Conservation (phyloP, 805 yeast species). For the Cyberlindnera japonica region DNA sequence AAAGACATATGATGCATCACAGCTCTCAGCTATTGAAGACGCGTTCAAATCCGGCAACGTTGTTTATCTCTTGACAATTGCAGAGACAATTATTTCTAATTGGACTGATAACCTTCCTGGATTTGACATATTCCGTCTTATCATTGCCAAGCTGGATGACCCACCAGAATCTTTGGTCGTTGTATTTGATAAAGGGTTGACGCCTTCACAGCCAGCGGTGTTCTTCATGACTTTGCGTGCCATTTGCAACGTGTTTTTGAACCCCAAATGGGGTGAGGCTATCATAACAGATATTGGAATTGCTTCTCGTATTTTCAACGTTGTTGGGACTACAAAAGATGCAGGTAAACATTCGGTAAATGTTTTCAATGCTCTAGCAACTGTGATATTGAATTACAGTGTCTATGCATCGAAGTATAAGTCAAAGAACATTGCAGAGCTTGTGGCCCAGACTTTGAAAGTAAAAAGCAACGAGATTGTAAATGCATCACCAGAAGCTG, state of each 20-base stretch:
- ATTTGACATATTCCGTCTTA: conserved; percentile 55
- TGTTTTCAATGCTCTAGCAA: conserved; percentile 41
- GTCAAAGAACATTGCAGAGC: conserved; percentile 28
- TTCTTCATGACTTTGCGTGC: conserved; percentile 55
- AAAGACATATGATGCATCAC: conserved; percentile 31
- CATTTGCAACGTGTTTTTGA: conserved; percentile 50
- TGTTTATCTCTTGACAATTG: conserved; percentile 32
- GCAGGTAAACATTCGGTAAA: conserved; percentile 23
- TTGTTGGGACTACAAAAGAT: conserved; percentile 19
- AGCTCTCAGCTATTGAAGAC: conserved; percentile 30
- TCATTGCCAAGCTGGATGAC: conserved; percentile 37
- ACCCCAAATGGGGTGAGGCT: conserved; percentile 43
- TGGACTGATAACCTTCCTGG: conserved; percentile 58
- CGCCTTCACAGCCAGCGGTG: conserved; percentile 26
- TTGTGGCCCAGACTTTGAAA: conserved; percentile 30
- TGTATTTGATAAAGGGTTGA: conserved; percentile 40
- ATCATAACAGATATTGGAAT: conserved; percentile 41
- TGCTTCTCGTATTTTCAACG: conserved; percentile 32
- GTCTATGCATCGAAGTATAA: conserved; percentile 34
- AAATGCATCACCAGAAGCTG: conserved; percentile 54
- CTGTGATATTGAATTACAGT: conserved; percentile 48
- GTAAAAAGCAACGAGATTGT: conserved; percentile 28
- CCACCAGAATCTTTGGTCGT: conserved; percentile 40
- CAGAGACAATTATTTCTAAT: conserved; percentile 35
- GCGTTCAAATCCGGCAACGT: conserved; percentile 30